Evolutionary conservation across 495 filamentous ascomycete species (phyloP).

Genomic region (Tuber borchii): DNA sequence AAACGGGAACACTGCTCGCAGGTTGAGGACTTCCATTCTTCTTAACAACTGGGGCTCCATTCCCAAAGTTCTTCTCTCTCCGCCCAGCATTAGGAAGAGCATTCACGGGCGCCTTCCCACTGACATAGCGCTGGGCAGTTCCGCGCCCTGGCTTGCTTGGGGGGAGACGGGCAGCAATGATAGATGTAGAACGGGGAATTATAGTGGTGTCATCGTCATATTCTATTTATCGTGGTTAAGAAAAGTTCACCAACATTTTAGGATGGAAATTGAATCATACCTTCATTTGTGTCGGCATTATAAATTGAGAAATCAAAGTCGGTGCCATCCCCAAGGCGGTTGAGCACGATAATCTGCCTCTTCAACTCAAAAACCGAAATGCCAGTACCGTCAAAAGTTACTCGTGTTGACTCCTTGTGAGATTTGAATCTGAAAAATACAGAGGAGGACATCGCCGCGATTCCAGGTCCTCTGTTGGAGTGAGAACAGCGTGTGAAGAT

Average conservation of each 20-base stretch:
- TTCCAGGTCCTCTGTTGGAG: slow-evolving; percentile 21
- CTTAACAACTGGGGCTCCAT: slow-evolving; percentile 46
- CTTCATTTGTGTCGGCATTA: slow-evolving; percentile 83
- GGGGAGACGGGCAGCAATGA: slow-evolving; percentile 83
- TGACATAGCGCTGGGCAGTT: slow-evolving; percentile 88
- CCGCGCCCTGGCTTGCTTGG: slow-evolving; percentile 73
- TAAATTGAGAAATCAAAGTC: slow-evolving; percentile 95
- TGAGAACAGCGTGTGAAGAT: not conserved
- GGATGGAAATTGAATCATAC: slow-evolving; percentile 49
- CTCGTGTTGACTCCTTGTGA: slow-evolving; percentile 85
- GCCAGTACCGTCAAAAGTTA: slow-evolving; percentile 95
- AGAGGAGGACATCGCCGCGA: slow-evolving; percentile 73
- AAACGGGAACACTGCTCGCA: slow-evolving; percentile 22
- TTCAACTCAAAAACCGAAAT: slow-evolving; percentile 99
- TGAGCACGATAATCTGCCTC: slow-evolving; percentile 91
- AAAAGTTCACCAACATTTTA: slow-evolving; percentile 33
- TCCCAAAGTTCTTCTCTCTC: slow-evolving; percentile 47
- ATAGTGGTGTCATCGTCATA: slow-evolving; percentile 96
- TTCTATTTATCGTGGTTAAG: slow-evolving; percentile 49
- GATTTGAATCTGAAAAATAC: slow-evolving; percentile 99
- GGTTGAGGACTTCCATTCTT: slow-evolving; percentile 48
- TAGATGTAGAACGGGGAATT: slow-evolving; percentile 86
- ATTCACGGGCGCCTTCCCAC: slow-evolving; percentile 89
- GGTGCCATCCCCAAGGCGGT: slow-evolving; percentile 85
- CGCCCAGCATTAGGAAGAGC: slow-evolving; percentile 67